Evolutionary conservation across 2,329 filamentous ascomycete species (phyloP), one percentile per base, ranked within the genome.

Genomic region (Fusarium nurragi): DNA sequence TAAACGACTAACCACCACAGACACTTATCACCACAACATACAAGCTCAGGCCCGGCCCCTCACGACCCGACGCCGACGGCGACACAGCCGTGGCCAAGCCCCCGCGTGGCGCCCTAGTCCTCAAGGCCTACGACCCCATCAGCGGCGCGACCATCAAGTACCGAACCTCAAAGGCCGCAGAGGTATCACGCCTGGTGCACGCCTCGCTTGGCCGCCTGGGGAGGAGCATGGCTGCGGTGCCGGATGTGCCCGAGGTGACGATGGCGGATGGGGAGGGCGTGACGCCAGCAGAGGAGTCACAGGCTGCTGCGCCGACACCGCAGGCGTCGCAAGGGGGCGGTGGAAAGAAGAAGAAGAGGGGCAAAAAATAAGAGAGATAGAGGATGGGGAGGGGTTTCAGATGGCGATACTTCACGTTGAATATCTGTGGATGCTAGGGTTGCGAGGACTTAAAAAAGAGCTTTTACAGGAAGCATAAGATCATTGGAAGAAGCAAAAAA

Each of bases 21-120:
- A 94, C 94, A 44, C 87, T 89, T 74, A 92, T 98, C 80, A 96
- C 93, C 69, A 97, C 94, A 65, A 93, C 91, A 83, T 99, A 98
- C 87, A 90, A 88, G 75, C 88, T 94, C 76, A 80, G 83, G 30
- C 81, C 83, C 43, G 60, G 51, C 8, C 49, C 65, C 49, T 54
- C 73, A 50, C 73, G 74, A 45, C 46, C 71, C 60, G 65, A 68
- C 41, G 66, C 63, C 23, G 69, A 68, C 64, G 66, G 69, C 71
- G 60, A 68, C 62, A 64, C 74, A 61, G 55, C 71, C n/a, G 52
- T 70, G 47, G 65, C 73, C 6, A 83, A 84, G 53, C 80, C 86
- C 4, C 82, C 88, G 6, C 84, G 85, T 66, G 93, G 90, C 66
- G 86, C 84, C 53, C 88, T 99, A 48, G 90, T 88, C 5, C 81